Percentiles rank a stretch among this genome's conserved stretches.
Evolutionary conservation across 768 basidiomycete species (phyloP).

Genomic region (Coprinellus micaceus): DNA sequence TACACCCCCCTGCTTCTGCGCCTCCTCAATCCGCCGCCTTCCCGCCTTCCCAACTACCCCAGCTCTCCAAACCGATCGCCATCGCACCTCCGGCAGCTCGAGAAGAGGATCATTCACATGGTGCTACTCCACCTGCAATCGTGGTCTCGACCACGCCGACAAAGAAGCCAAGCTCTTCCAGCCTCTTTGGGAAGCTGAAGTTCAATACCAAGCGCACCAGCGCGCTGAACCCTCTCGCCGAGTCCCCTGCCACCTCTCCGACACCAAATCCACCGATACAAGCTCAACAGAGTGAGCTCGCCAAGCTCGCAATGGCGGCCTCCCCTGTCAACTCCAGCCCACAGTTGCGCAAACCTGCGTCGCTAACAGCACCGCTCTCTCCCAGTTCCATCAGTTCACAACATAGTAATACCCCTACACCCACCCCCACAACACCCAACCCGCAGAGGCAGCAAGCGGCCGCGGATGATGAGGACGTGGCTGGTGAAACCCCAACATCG

Average conservation of each 20-base stretch:
- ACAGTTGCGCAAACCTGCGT: background rate
- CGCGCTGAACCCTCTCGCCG: background rate
- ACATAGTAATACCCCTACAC: slow-evolving; percentile 7
- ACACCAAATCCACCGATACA: background rate
- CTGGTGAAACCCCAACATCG: background rate
- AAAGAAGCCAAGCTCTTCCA: slow-evolving; percentile 3
- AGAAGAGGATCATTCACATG: background rate
- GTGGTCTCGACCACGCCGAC: slow-evolving; percentile 1
- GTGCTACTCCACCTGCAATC: background rate
- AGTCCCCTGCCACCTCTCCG: background rate
- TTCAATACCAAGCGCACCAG: slow-evolving; percentile 8
- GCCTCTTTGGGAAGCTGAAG: slow-evolving; percentile 10
- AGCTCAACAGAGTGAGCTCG: background rate
- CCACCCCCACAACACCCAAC: slow-evolving; percentile 1
- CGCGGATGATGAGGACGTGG: background rate
- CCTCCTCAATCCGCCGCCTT: slow-evolving; percentile 8
- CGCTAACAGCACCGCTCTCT: background rate
- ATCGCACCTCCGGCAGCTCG: background rate
- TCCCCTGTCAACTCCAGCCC: background rate
- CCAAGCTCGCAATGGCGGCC: slow-evolving; percentile 6
- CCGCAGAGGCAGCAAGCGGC: background rate
- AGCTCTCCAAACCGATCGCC: background rate
- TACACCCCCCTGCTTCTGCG: slow-evolving; percentile 13
- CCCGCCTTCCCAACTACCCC: slow-evolving; percentile 6
- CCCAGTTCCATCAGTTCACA: background rate